phyloP scores from a whole-genome alignment of 1,139 yeast genomes.

The Arxiozyma heterogenica region DNA sequence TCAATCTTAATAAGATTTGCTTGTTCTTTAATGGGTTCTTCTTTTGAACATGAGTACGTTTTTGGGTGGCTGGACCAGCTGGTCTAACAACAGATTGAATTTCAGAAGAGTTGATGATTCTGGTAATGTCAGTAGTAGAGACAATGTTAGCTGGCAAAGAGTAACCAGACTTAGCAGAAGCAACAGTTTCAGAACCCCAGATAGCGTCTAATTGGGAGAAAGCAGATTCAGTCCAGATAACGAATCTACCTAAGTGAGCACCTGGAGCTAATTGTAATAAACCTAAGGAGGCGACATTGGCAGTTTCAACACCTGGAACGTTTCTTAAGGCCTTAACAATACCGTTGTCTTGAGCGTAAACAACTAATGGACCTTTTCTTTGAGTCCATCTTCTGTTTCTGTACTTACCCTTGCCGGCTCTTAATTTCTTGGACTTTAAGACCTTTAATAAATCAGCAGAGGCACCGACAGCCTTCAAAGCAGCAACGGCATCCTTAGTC shows the following conservation, averaged over 20 bases:
- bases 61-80: slow-evolving; percentile 89
- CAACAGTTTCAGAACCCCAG: slow-evolving; percentile 89
- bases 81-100: slow-evolving; percentile 96
- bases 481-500: slow-evolving; percentile 99
- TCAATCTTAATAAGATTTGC: slow-evolving; percentile 94
- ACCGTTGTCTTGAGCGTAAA: slow-evolving; percentile 97
- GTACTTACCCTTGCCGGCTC: slow-evolving; percentile 99
- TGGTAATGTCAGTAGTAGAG: slow-evolving; percentile 91
- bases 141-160: slow-evolving; percentile 88
- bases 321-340: slow-evolving; percentile 97
- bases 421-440: slow-evolving; percentile 94
- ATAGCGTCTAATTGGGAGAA: slow-evolving; percentile 93
- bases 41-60: slow-evolving; percentile 94
- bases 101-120: slow-evolving; percentile 98
- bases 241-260: slow-evolving; percentile 99
- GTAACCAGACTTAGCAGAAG: slow-evolving; percentile 84
- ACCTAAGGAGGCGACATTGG: slow-evolving; percentile 86
- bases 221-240: slow-evolving; percentile 99
- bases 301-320: slow-evolving; percentile 99
- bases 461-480: slow-evolving; percentile 97
- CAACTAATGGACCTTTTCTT: slow-evolving; percentile 99
- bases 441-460: slow-evolving; percentile 98
- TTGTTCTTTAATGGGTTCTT: slow-evolving; percentile 99
- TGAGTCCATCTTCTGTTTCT: slow-evolving; percentile 99
- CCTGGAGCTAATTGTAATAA: slow-evolving; percentile 99